Base-by-base conservation (phyloP, 2,329 filamentous ascomycete genomes). In the Fusarium duplospermum region DNA sequence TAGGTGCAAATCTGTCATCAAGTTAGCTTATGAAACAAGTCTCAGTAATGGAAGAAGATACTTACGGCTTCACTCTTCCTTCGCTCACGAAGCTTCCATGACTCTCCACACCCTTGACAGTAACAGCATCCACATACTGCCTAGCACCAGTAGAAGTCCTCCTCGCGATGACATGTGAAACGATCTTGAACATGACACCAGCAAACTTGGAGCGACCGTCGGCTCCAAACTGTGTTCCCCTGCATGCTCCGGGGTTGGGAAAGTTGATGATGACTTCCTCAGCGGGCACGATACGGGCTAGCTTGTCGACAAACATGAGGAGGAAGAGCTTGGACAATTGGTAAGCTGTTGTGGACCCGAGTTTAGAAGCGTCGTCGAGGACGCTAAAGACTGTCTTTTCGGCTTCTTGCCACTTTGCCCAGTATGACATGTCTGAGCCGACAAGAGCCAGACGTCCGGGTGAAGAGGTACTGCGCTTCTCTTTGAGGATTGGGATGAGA, bases 201-300 rank as follows among this genome's bases (percentile, higher is more conserved):
- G 65, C 66, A 0, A 78, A 13, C 3, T 74, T 31, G 3, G 77
- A 73, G 2, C 69, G 54, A 0, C 76, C 71, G 1, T 86, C 82
- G 4, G 83, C 79, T 20, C 74, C 72, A 7, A 89, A 80, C 0
- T 80, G 76, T 0, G 88, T 89, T 5, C 85, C 86, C 18, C 79
- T 82, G 20, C 83, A 80, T 16, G 82, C 83, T 0, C 85, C 87
- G 0, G 87, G 87, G 18, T 86, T 86, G 5, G 83, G 84, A 1
- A 86, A 72, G 61, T 89, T 89, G 58, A 89, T 76, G 10, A 85
- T 73, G 2, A 87, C 83, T 20, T 86, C 81, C 6, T 84, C 79
- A 0, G 82, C 73, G 0, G 81, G 78, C 1, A 87, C 81, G 20
- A 80, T 76, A 9, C 84, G 81, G 14, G 79, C 75, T 0, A 87